phyloP scores from a whole-genome alignment of 2,329 filamentous ascomycete species.

The Beauveria asiatica region DNA sequence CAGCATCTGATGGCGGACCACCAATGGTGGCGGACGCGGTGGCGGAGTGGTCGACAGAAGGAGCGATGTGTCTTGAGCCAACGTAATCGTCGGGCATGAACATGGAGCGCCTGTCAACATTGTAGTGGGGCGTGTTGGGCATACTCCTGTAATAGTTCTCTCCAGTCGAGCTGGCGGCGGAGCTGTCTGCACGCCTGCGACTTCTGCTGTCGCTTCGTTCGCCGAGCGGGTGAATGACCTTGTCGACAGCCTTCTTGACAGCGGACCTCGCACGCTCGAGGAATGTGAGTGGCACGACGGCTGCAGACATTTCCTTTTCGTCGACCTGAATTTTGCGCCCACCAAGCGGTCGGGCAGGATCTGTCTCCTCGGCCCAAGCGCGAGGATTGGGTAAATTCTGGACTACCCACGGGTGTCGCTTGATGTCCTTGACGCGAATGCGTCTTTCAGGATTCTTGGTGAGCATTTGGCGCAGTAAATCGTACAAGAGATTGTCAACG shows the following conservation, averaged over 20 bases:
- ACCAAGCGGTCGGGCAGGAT: conserved; percentile 67
- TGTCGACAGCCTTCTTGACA: conserved; percentile 58
- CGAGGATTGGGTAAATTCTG: conserved; percentile 65
- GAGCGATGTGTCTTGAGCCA: conserved; percentile 18
- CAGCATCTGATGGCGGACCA: conserved; percentile 18
- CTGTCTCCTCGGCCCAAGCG: conserved; percentile 89
- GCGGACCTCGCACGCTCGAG: conserved; percentile 77
- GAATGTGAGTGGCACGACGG: conserved; percentile 82
- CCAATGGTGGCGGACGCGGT: conserved; percentile 17
- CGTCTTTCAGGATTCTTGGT: conserved; percentile 83
- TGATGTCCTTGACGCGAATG: conserved; percentile 85
- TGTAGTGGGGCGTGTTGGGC: conserved; percentile 43
- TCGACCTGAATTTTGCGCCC: conserved; percentile 88
- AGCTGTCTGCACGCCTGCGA: conserved; percentile 51
- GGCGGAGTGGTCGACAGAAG: conserved; percentile 17
- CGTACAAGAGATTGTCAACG: conserved; percentile 68
- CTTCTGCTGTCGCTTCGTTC: conserved; percentile 48
- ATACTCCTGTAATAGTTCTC: conserved; percentile 39
- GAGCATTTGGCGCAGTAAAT: conserved; percentile 71
- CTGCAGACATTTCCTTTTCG: conserved; percentile 78
- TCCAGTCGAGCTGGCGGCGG: conserved; percentile 54
- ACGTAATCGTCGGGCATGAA: conserved; percentile 49
- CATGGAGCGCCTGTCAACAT: conserved; percentile 45
- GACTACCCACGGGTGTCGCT: conserved; percentile 87
- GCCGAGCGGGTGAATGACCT: conserved; percentile 52